phyloP scores from a whole-genome alignment of 805 yeast genomes.

The Peterozyma xylosa region DNA sequence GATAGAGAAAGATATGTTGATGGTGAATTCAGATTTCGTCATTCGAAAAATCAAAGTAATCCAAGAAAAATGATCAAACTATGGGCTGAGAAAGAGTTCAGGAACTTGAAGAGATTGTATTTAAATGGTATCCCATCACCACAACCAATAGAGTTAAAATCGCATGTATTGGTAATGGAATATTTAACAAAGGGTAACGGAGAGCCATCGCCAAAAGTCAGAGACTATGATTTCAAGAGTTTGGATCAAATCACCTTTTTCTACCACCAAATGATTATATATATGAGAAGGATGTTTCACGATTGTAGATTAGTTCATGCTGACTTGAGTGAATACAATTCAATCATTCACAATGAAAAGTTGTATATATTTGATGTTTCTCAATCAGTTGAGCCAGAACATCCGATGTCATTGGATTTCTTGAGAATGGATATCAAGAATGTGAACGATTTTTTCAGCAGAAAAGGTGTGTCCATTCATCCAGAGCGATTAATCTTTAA shows the following conservation, averaged over 20 bases:
- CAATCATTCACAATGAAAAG: conserved; percentile 72
- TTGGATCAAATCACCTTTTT: conserved; percentile 57
- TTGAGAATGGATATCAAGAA: conserved; percentile 96
- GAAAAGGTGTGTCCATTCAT: conserved; percentile 67
- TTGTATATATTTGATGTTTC: conserved; percentile 93
- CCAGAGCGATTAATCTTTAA: conserved; percentile 79
- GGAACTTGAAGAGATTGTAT: conserved; percentile 81
- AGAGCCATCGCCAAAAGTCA: conserved; percentile 84
- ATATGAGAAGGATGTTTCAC: conserved; percentile 83
- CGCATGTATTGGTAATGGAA: conserved; percentile 94
- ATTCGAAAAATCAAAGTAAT: conserved; percentile 76
- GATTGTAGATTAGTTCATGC: conserved; percentile 92
- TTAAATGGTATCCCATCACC: conserved; percentile 86
- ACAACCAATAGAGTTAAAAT: conserved; percentile 78
- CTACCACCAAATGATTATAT: conserved; percentile 73
- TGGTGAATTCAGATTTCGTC: conserved; percentile 91
- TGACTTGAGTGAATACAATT: conserved; percentile 90
- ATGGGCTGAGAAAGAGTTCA: conserved; percentile 98
- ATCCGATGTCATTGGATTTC: conserved; percentile 93
- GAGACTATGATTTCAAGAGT: conserved; percentile 71
- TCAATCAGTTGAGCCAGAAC: conserved; percentile 96
- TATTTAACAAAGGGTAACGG: conserved; percentile 73
- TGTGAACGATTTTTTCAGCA: conserved; percentile 78
- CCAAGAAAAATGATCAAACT: conserved; percentile 96
- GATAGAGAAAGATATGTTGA: conserved; percentile 94